Base-by-base conservation (phyloP, 2,329 filamentous ascomycete genomes). In the Paracoccidioides brasiliensis region DNA sequence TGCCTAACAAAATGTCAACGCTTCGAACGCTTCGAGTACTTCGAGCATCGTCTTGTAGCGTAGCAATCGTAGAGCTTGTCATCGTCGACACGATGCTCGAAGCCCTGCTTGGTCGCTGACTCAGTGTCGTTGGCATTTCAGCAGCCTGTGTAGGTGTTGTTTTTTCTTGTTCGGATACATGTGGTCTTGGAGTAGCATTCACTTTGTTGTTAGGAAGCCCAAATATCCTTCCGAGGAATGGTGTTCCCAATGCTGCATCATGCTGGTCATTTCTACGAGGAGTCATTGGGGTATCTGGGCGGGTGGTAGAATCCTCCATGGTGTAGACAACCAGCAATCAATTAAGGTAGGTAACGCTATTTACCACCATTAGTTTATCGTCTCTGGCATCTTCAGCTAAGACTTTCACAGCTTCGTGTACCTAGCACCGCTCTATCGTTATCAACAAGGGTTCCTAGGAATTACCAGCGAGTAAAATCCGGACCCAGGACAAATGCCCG, bases 31-130 rank as follows among this genome's bases (percentile, higher is more conserved):
- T 62, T 42, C 57, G 58, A 4, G 62, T 60, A 56, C 59, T 62
- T 35, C 57, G 58, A 7, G 55, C 50, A 53, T 63, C 61, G 5
- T 63, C 61, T 33, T 62, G 59, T 14, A 65, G 41, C n/a, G 65
- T 66, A 15, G 53, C 60, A 33, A 64, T 67, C n/a, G 64, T 65
- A 37, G 63, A 58, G 38, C 58, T 63, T 10, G 65, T 67, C 42
- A 60, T 59, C 28, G 65, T 67, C 3, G 66, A 68, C 3, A 67
- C 56, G 28, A 66, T 63, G 45, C 64, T 66, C 5, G 65, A 67
- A 33, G 66, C 61, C 42, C 66, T 59, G 46, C 65, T 67, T 30
- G 63, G 63, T 28, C 64, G 53, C 14, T 45, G n/a, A 5, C n/a
- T 30, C 28, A 52, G 33, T 12, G 43, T 35, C 30, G 53, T 15